A percentile compares a stretch with the other conserved stretches of the same genome.
Evolutionary conservation across 345 rosid species (phyloP).

Genomic region (Balakata baccata): DNA sequence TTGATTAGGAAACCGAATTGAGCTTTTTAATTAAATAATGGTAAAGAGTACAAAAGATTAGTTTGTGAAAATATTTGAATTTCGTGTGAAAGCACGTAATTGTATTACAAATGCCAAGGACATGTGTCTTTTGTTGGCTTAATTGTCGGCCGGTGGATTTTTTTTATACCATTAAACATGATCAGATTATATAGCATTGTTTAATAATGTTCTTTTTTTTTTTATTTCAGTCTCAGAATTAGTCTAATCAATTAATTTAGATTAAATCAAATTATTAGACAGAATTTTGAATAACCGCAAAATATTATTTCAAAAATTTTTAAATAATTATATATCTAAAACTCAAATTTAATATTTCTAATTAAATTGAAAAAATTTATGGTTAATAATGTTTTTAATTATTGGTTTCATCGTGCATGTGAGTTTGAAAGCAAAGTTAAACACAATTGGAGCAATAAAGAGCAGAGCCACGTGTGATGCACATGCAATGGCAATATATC

Average conservation of each 20-base stretch:
- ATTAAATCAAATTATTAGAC: no score
- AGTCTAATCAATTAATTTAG: no score
- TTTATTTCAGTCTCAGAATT: no score
- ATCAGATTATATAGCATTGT: no score
- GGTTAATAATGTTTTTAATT: background rate
- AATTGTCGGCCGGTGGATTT: conserved; percentile 52
- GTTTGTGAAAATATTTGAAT: conserved; percentile 25
- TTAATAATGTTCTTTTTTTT: no score
- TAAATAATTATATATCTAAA: no score
- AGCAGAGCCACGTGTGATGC: conserved; percentile 1
- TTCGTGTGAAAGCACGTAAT: conserved; percentile 55
- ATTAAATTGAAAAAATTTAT: no score
- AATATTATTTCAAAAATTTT: no score
- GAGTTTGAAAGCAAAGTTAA: conserved; percentile 20
- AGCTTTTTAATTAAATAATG: background rate
- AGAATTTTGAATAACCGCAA: no score
- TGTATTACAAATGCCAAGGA: conserved; percentile 31
- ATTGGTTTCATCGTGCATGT: conserved; percentile 5
- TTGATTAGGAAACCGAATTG: background rate
- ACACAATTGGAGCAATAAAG: background rate
- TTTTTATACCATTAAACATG: conserved; percentile 10
- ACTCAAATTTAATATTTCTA: no score
- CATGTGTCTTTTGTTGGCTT: conserved; percentile 51
- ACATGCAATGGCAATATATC: background rate
- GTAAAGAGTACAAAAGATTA: background rate